Evolutionary conservation across 1,139 yeast species (phyloP).

Genomic region (Hansenula lynferdii): DNA sequence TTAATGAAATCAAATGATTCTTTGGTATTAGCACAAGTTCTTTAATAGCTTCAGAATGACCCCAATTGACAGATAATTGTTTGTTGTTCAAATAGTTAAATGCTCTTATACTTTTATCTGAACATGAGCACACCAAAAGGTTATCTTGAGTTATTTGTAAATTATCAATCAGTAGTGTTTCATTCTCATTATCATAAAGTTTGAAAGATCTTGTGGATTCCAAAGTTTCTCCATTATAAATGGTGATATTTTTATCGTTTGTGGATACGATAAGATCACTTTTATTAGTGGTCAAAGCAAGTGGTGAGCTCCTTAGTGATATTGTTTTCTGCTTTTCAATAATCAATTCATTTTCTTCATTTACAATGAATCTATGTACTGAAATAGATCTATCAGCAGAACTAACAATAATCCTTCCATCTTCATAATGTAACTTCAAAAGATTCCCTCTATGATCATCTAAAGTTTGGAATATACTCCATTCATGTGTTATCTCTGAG

Average conservation of each 20-base stretch:
- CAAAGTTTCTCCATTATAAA: slow-evolving; percentile 33
- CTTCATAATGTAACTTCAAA: slow-evolving; percentile 28
- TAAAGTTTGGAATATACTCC: slow-evolving; percentile 54
- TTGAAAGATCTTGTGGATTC: slow-evolving; percentile 38
- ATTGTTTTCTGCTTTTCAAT: slow-evolving; percentile 39
- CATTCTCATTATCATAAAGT: slow-evolving; percentile 34
- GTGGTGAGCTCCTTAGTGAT: slow-evolving; percentile 47
- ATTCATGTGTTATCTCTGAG: slow-evolving; percentile 22
- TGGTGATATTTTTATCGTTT: slow-evolving; percentile 42
- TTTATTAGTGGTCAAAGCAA: slow-evolving; percentile 25
- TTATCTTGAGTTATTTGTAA: slow-evolving; percentile 27
- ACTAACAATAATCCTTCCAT: slow-evolving; percentile 40
- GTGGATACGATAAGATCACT: slow-evolving; percentile 45
- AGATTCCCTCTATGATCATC: slow-evolving; percentile 55
- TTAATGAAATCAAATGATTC: slow-evolving; percentile 34
- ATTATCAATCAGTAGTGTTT: slow-evolving; percentile 39
- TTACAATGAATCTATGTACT: slow-evolving; percentile 36
- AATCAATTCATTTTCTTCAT: slow-evolving; percentile 15
- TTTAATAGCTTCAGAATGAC: slow-evolving; percentile 55
- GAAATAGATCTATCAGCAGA: slow-evolving; percentile 58
- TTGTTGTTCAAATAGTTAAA: slow-evolving; percentile 43
- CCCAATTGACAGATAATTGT: slow-evolving; percentile 51
- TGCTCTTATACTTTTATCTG: slow-evolving; percentile 54
- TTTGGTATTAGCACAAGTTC: slow-evolving; percentile 30
- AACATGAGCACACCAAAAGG: slow-evolving; percentile 40